Percentiles rank a stretch among this genome's conserved stretches.
Evolutionary conservation across 2,329 filamentous ascomycete genomes (phyloP).

Genomic region (Phaeosphaeria sp.): DNA sequence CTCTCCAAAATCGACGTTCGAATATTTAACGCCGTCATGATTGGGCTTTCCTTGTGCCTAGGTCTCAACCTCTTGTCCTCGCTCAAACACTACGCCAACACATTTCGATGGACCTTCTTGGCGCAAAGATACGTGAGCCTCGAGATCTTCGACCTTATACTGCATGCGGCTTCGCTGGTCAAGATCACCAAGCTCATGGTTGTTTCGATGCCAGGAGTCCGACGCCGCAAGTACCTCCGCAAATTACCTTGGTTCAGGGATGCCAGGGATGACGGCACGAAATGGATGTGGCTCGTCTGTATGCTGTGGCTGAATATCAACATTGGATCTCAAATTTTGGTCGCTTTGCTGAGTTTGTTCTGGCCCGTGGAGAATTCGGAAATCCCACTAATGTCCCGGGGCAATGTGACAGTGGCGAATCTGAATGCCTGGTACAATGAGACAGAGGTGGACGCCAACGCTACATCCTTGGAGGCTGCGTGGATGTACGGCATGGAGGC

Average conservation of each 20-base stretch:
- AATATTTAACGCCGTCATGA: slow-evolving; percentile 43
- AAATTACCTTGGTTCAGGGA: slow-evolving; percentile 38
- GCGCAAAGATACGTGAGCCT: slow-evolving; percentile 39
- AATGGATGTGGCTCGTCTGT: slow-evolving; percentile 43
- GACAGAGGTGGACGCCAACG: slow-evolving; percentile 8
- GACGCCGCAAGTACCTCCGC: slow-evolving; percentile 28
- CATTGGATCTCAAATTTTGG: slow-evolving; percentile 42
- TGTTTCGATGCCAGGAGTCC: slow-evolving; percentile 38
- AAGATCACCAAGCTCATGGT: slow-evolving; percentile 45
- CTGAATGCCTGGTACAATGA: slow-evolving; percentile 30
- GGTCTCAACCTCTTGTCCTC: slow-evolving; percentile 44
- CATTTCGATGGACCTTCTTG: slow-evolving; percentile 45
- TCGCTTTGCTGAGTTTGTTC: slow-evolving; percentile 42
- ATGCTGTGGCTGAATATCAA: slow-evolving; percentile 41
- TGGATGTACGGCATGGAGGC: slow-evolving; percentile 41
- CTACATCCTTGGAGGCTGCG: slow-evolving; percentile 28
- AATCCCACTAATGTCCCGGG: slow-evolving; percentile 32
- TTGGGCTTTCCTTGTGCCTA: slow-evolving; percentile 42
- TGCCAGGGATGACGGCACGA: slow-evolving; percentile 37
- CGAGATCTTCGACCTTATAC: slow-evolving; percentile 44
- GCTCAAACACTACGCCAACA: slow-evolving; percentile 41
- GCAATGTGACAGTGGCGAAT: slow-evolving; percentile 36
- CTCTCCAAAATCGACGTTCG: slow-evolving; percentile 35
- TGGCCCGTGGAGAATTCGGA: slow-evolving; percentile 42
- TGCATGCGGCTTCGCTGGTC: slow-evolving; percentile 37